Conservation (phyloP, 2,329 filamentous ascomycete genomes). For the Fusarium cicatricum region DNA sequence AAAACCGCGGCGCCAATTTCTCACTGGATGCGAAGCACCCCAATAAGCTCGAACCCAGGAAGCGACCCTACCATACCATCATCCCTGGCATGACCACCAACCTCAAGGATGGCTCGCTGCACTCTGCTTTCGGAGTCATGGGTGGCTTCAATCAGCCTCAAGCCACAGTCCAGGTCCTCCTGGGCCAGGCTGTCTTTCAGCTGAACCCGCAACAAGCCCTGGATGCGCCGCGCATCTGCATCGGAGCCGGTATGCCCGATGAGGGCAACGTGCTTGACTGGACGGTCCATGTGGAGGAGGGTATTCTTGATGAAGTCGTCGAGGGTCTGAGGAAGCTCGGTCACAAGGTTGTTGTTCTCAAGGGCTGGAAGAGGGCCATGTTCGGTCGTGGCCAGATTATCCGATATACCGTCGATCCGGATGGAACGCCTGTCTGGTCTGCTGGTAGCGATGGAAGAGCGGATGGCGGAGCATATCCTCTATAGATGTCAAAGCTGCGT, state of each 20-base stretch:
- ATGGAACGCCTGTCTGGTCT: slow-evolving; percentile 79
- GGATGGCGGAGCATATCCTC: slow-evolving; percentile 75
- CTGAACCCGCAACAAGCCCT: slow-evolving; percentile 87
- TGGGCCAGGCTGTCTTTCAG: slow-evolving; percentile 87
- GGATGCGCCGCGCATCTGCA: slow-evolving; percentile 90
- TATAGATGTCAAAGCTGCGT: slow-evolving; percentile 26
- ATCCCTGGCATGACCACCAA: slow-evolving; percentile 93
- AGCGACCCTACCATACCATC: slow-evolving; percentile 97
- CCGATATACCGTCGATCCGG: slow-evolving; percentile 74
- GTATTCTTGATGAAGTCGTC: slow-evolving; percentile 73
- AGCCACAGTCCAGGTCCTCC: slow-evolving; percentile 90
- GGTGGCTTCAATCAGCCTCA: slow-evolving; percentile 99
- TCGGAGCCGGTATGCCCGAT: slow-evolving; percentile 76
- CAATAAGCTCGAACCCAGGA: slow-evolving; percentile 80
- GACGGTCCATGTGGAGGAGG: slow-evolving; percentile 83
- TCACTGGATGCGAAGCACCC: slow-evolving; percentile 75
- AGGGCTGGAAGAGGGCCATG: slow-evolving; percentile 69
- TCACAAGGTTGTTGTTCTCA: slow-evolving; percentile 75
- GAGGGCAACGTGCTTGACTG: slow-evolving; percentile 64
- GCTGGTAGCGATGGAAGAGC: slow-evolving; percentile 88
- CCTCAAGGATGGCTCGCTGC: slow-evolving; percentile 73
- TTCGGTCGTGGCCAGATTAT: slow-evolving; percentile 93
- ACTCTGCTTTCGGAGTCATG: slow-evolving; percentile 95
- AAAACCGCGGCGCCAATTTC: slow-evolving; percentile 93
- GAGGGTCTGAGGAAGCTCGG: slow-evolving; percentile 74